phyloP scores from a whole-genome alignment of 768 basidiomycete species.

The Podaxis sp. region DNA sequence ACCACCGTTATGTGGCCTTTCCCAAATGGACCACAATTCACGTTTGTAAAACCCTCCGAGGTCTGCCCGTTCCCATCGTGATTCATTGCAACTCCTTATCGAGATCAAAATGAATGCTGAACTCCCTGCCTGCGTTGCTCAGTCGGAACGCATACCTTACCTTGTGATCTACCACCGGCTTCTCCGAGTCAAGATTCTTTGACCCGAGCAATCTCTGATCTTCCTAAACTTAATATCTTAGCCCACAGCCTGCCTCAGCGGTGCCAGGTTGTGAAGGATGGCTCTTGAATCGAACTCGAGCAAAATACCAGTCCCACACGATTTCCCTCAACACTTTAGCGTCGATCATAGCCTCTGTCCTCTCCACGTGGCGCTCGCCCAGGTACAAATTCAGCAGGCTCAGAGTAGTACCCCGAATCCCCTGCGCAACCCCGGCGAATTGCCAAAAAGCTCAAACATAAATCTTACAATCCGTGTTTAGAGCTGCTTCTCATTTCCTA shows the following conservation, averaged over 20 bases:
- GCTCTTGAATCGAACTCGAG: background rate
- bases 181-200: background rate
- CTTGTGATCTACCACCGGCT: constrained; percentile 1
- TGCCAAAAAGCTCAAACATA: background rate
- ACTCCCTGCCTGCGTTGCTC: background rate
- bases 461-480: background rate
- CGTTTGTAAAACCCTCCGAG: background rate
- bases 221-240: background rate
- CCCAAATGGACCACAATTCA: background rate
- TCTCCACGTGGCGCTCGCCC: background rate
- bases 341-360: background rate
- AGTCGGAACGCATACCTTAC: constrained; percentile 3
- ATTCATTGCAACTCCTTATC: background rate
- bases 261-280: background rate
- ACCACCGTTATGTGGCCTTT: background rate
- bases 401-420: background rate
- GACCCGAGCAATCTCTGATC: background rate
- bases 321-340: constrained; percentile 4
- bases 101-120: constrained; percentile 3
- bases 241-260: background rate
- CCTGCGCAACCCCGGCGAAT: background rate
- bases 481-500: constrained; percentile 1
- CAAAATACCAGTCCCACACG: constrained; percentile 6
- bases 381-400: background rate
- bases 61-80: constrained; percentile 8